phyloP scores from a whole-genome alignment of 306 rosid species.

The Ormosia emarginata region DNA sequence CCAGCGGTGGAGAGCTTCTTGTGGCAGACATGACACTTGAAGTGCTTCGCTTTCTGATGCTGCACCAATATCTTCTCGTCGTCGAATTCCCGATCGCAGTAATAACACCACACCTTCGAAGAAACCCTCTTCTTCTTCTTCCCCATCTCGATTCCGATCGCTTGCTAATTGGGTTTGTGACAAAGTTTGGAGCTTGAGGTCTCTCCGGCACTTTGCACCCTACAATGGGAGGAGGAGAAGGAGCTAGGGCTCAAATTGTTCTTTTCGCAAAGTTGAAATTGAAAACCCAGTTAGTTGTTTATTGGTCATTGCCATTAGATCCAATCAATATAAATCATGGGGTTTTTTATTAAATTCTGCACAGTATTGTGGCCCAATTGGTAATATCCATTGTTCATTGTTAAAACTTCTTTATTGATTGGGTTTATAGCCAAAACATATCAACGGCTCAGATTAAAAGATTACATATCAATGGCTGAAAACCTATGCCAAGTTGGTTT shows the following conservation, averaged over 20 bases:
- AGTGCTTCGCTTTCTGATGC: slow-evolving; percentile 99
- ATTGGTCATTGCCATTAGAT: neutral
- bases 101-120: slow-evolving; percentile 97
- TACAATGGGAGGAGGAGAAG: slow-evolving; percentile 2
- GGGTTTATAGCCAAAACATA: too few species aligned
- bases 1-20: slow-evolving; percentile 99
- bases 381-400: too few species aligned
- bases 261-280: neutral
- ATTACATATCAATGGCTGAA: too few species aligned
- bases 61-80: slow-evolving; percentile 98
- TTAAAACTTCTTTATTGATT: too few species aligned
- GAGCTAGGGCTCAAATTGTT: slow-evolving; percentile 23
- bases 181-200: neutral
- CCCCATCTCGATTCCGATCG: slow-evolving; percentile 42
- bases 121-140: slow-evolving; percentile 97
- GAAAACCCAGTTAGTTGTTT: neutral
- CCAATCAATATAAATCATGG: neutral
- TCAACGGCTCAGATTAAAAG: too few species aligned
- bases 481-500: too few species aligned
- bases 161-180: neutral
- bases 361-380: too few species aligned
- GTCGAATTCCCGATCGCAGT: slow-evolving; percentile 96
- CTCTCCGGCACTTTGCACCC: neutral
- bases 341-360: neutral
- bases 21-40: slow-evolving; percentile 97